Evolutionary conservation across 257 asterid species (phyloP).

Genomic region (Jacaranda mimosifolia): DNA sequence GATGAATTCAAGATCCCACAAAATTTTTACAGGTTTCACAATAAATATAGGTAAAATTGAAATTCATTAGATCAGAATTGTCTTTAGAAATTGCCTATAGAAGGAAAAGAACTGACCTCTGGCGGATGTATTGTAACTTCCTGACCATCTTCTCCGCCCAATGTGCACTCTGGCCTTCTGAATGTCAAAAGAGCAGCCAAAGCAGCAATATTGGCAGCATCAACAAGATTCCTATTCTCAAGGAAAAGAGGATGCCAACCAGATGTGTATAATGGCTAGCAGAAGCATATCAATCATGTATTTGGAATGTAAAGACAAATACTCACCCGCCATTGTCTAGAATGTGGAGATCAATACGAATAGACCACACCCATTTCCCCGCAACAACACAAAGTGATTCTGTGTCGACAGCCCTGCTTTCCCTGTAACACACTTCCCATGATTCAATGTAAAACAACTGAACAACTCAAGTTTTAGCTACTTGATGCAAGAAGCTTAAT

Average conservation of each 20-base stretch:
- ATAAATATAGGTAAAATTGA: background rate
- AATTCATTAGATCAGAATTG: background rate
- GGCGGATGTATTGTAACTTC: slow-evolving; percentile 82
- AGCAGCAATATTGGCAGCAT: slow-evolving; percentile 96
- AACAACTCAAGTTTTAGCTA: slow-evolving; percentile 9
- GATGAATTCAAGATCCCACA: slow-evolving; percentile 9
- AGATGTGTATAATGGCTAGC: slow-evolving; percentile 20
- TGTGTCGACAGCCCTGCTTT: slow-evolving; percentile 95
- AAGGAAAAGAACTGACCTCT: slow-evolving; percentile 64
- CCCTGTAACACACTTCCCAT: slow-evolving; percentile 60
- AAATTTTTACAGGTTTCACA: slow-evolving; percentile 19
- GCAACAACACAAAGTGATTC: slow-evolving; percentile 96
- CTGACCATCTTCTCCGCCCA: slow-evolving; percentile 88
- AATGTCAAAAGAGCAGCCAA: slow-evolving; percentile 91
- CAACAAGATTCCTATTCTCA: slow-evolving; percentile 83
- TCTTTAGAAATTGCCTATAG: background rate
- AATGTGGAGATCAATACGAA: slow-evolving; percentile 90
- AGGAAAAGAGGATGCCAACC: slow-evolving; percentile 18
- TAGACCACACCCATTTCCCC: slow-evolving; percentile 95
- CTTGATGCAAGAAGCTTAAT: background rate
- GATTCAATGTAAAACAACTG: slow-evolving; percentile 27
- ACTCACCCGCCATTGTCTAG: slow-evolving; percentile 95
- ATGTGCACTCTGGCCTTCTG: slow-evolving; percentile 90
- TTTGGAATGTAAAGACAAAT: slow-evolving; percentile 11
- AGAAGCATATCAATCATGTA: slow-evolving; percentile 20